Percentiles rank a stretch among this genome's conserved stretches.
phyloP scores from a whole-genome alignment of 2,329 filamentous ascomycete species.

The Zasmidium citrigriseum region DNA sequence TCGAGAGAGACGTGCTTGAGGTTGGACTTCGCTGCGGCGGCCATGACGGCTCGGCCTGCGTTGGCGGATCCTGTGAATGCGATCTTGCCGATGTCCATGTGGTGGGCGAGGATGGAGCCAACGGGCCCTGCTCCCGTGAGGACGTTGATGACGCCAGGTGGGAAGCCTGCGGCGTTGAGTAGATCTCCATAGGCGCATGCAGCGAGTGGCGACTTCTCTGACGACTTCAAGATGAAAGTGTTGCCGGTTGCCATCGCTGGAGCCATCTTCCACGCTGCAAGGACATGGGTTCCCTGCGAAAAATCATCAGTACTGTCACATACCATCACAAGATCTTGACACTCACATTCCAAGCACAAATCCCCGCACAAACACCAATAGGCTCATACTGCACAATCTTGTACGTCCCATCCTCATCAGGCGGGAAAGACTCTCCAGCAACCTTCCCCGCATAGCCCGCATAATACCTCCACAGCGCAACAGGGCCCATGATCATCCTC shows the following conservation, averaged over 20 bases:
- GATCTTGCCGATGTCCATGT: conserved; percentile 70
- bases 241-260: conserved; percentile 63
- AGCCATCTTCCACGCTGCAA: conserved; percentile 54
- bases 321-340: background rate
- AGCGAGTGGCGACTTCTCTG: conserved; percentile 63
- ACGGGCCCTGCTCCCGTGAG: conserved; percentile 51
- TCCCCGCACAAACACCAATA: conserved; percentile 43
- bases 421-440: conserved; percentile 28
- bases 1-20: conserved; percentile 53
- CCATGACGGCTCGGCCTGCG: conserved; percentile 57
- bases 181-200: conserved; percentile 42
- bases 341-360: conserved; percentile 44
- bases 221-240: conserved; percentile 62
- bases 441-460: conserved; percentile 32
- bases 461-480: conserved; percentile 30
- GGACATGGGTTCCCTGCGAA: conserved; percentile 35
- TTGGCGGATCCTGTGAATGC: conserved; percentile 74
- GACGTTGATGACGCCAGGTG: conserved; percentile 46
- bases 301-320: background rate
- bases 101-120: conserved; percentile 65
- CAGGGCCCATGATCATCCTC: conserved; percentile 30
- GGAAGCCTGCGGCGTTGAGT: conserved; percentile 50
- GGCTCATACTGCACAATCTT: conserved; percentile 42
- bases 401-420: conserved; percentile 29
- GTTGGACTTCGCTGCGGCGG: conserved; percentile 31